Evolutionary conservation across 495 filamentous ascomycete genomes (phyloP).

Genomic region (Penicillium diatomitis): DNA sequence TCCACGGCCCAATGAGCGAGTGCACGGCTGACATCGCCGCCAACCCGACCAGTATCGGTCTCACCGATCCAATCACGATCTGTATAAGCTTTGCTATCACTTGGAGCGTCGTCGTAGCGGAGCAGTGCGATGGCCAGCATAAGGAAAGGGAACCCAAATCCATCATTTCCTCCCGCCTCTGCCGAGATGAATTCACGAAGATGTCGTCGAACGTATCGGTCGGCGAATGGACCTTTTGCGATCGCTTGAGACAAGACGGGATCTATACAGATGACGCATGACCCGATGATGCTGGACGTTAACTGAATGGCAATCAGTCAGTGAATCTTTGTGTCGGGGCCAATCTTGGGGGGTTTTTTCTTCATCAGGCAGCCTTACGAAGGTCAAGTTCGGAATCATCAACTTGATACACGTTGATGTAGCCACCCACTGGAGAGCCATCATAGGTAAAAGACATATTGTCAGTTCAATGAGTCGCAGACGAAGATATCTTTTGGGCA

Average conservation of each 20-base stretch:
- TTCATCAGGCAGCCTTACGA: conserved; percentile 14
- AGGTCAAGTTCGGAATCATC: conserved; percentile 24
- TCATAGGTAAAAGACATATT: conserved; percentile 30
- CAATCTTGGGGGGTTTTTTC: background rate
- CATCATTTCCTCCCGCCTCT: conserved; percentile 53
- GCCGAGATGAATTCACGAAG: conserved; percentile 55
- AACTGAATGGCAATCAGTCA: conserved; percentile 21
- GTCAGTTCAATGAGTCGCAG: conserved; percentile 20
- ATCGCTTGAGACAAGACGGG: conserved; percentile 52
- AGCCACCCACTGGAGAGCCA: conserved; percentile 28
- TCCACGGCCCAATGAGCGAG: conserved; percentile 34
- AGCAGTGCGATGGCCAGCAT: conserved; percentile 47
- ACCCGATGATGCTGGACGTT: conserved; percentile 49
- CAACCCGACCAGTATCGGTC: conserved; percentile 23
- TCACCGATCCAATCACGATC: conserved; percentile 21
- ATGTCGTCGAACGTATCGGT: conserved; percentile 47
- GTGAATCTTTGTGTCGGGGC: background rate
- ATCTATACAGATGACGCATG: conserved; percentile 54
- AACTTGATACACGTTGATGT: conserved; percentile 30
- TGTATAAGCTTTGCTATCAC: background rate
- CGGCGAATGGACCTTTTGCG: conserved; percentile 53
- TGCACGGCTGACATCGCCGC: conserved; percentile 22
- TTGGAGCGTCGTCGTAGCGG: conserved; percentile 39
- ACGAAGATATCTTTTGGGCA: conserved; percentile 26
- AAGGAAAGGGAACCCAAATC: conserved; percentile 52